Evolutionary conservation across 129 eudicot genomes (phyloP), one percentile per base, ranked within the genome.

Genomic region (Rutidosis leptorrhynchoides): DNA sequence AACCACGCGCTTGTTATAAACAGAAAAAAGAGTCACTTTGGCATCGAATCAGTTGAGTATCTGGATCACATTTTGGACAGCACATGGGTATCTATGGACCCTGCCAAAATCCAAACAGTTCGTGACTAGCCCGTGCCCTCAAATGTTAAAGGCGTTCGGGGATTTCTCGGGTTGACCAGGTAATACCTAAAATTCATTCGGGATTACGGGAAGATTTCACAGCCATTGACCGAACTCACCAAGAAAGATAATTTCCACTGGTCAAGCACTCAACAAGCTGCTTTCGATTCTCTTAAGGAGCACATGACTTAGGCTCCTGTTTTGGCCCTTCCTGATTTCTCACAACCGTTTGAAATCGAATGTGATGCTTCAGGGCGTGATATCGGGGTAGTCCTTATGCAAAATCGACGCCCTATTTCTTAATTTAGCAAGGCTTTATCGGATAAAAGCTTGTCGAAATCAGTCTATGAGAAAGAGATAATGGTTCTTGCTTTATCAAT

Each of bases 11-110:
- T 58, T 3, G 64, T 58, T 1, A 20, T 58, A 15, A 58, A 58
- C 6, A 28, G 27, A 20, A 58, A 58, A 7, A 58, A 58, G 64
- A 58, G 64, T 15, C 17, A 28, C 3, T 58, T 58, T 58, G 64
- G 64, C 7, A 11, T 25, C 1, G 1, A 27, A 0, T 58, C 64
- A 2, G 11, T 58, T 5, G 42, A 58, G 7, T 58, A 58, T 15
- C 33, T 58, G 5, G 37, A 40, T 2, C 64, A 26, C 15, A 58
- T 58, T 15, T 25, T 58, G 4, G 64, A 58, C 6, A n/a, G 33
- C 0, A 26, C 20, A 6, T 37, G 64, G 1, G 42, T 57, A 4
- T 57, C 62, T 57, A 26, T 57, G 33, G 62, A 25, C 7, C 35
- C 35, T 0, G 22, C 40, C 8, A 33, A 33, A 33, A 33, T 33